These are phyloP conservation scores for Pythium rhizo-oryzae DNA, from an alignment of 352 stramenopile genomes.

Conservation along the genomic window DNA sequence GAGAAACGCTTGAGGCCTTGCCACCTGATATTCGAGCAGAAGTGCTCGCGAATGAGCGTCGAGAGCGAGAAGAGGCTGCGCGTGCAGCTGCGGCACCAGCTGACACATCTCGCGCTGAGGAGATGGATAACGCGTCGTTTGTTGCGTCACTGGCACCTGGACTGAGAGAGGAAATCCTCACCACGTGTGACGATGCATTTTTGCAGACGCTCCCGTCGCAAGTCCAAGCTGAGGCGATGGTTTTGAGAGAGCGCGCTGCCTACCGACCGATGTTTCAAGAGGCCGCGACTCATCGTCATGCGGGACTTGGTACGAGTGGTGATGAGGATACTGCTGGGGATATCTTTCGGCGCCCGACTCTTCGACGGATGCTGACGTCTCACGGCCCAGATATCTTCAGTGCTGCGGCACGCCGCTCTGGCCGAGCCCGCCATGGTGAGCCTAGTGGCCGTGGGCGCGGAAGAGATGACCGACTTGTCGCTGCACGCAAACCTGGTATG, in stretches of 20 bases:
- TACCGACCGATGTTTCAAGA: constrained; percentile 75
- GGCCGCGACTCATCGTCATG: constrained; percentile 29
- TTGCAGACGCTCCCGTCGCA: constrained; percentile 94
- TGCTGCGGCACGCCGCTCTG: constrained; percentile 34
- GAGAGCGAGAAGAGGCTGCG: constrained; percentile 84
- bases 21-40: constrained; percentile 97
- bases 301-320: constrained; percentile 21
- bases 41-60: constrained; percentile 96
- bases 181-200: constrained; percentile 96
- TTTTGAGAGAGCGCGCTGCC: constrained; percentile 93
- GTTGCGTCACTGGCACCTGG: constrained; percentile 95
- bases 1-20: constrained; percentile 95
- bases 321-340: constrained; percentile 46
- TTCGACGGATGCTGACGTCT: constrained; percentile 82
- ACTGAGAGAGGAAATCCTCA: constrained; percentile 96
- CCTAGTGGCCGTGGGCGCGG: constrained; percentile 41
- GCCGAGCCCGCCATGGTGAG: constrained; percentile 42
- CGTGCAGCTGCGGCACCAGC: constrained; percentile 69
- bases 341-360: constrained; percentile 73
- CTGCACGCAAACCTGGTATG: constrained; percentile 45
- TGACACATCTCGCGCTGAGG: constrained; percentile 95
- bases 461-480: constrained; percentile 29
- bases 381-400: constrained; percentile 55
- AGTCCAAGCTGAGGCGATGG: constrained; percentile 95
- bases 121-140: constrained; percentile 99